These are phyloP conservation scores for Boletus edulis DNA, from an alignment of 768 basidiomycete species.

Conservation along the genomic window DNA sequence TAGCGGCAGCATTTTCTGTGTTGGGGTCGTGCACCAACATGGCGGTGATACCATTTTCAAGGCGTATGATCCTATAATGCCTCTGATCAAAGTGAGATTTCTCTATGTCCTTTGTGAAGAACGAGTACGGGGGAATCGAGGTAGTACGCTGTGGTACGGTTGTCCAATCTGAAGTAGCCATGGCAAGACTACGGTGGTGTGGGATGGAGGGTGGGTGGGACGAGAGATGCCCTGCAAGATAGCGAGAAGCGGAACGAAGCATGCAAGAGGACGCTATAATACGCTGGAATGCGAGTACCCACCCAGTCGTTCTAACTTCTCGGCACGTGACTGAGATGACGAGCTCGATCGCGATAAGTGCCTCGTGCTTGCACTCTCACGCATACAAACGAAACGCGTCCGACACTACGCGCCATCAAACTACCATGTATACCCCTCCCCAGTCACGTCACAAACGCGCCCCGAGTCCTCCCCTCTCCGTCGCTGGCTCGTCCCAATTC, in stretches of 20 bases:
- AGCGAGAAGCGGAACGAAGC: constrained; percentile 13
- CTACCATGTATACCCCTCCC: constrained; percentile 14
- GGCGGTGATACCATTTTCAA: constrained; percentile 90
- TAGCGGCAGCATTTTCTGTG: constrained; percentile 93
- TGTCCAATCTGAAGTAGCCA: constrained; percentile 24
- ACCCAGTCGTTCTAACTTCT: constrained; percentile 20
- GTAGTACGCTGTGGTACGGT: constrained; percentile 9
- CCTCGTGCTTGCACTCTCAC: too few relatives aligned
- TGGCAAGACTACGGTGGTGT: constrained; percentile 18
- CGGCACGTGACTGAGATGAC: constrained; percentile 20
- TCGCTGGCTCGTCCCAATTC: constrained; percentile 41
- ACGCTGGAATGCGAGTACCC: constrained; percentile 15
- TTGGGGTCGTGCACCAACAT: constrained; percentile 79
- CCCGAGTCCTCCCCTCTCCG: constrained; percentile 31
- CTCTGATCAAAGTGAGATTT: constrained; percentile 78
- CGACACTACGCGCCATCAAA: constrained; percentile 5
- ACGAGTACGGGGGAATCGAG: constrained; percentile 42
- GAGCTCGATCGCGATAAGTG: too few relatives aligned
- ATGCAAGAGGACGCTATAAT: background rate
- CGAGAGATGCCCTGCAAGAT: constrained; percentile 1
- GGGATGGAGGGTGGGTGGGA: background rate
- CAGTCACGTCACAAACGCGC: constrained; percentile 30
- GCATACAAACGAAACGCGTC: constrained; percentile 28
- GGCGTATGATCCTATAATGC: constrained; percentile 73
- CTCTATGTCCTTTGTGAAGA: constrained; percentile 60